phyloP scores from a whole-genome alignment of 2,329 filamentous ascomycete genomes.

The Periconia sp. region DNA sequence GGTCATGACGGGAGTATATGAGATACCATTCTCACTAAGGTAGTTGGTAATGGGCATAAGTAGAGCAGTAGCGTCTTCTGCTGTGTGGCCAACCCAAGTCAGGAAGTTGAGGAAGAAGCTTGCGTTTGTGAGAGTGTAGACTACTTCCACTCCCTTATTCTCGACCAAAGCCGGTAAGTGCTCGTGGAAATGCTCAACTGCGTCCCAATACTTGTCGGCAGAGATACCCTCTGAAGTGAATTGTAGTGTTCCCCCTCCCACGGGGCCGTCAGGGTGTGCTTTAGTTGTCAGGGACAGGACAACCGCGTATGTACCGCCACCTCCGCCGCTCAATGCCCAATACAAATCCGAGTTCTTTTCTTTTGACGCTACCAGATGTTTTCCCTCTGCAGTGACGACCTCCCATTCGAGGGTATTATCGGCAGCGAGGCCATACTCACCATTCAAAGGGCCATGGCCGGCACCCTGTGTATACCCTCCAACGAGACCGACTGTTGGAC shows the following conservation, averaged over 20 bases:
- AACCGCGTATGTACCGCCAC: constrained; percentile 19
- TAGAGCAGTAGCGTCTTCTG: too few relatives aligned
- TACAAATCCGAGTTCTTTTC: constrained; percentile 16
- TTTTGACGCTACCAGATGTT: constrained; percentile 6
- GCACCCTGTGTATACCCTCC: not conserved
- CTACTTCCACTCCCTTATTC: too few relatives aligned
- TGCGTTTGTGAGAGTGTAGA: not conserved
- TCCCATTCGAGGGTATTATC: constrained; percentile 24
- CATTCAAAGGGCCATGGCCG: constrained; percentile 27
- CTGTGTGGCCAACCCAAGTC: too few relatives aligned
- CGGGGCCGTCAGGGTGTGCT: constrained; percentile 6
- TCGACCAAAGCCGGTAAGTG: too few relatives aligned
- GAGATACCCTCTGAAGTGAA: not conserved
- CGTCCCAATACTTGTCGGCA: not conserved
- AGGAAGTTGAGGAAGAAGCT: too few relatives aligned
- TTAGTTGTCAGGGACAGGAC: constrained; percentile 18
- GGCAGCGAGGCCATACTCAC: constrained; percentile 9
- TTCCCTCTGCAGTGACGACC: constrained; percentile 21
- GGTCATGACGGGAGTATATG: too few relatives aligned
- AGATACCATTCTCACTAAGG: too few relatives aligned
- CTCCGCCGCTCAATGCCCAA: constrained; percentile 26
- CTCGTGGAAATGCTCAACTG: too few relatives aligned
- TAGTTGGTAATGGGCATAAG: too few relatives aligned
- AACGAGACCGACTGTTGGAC: constrained; percentile 2
- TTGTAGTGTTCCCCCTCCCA: not conserved